These are phyloP conservation scores for Neostapfia colusana DNA, from an alignment of 176 grass and related monocot genomes.

Conservation along the genomic window DNA sequence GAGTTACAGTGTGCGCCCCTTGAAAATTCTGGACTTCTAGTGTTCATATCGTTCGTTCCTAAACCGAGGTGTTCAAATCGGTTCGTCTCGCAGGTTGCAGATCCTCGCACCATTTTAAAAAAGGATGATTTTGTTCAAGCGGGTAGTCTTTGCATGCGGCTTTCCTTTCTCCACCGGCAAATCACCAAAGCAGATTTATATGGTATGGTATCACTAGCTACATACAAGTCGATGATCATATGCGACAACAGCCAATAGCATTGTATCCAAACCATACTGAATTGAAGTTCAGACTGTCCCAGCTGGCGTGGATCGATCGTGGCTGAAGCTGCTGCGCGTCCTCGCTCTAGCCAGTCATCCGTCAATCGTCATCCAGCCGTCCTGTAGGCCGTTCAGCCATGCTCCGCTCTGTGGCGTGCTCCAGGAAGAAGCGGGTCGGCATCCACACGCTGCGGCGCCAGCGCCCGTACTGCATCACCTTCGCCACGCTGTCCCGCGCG, in stretches of 20 bases:
- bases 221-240: background rate
- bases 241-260: too few species aligned
- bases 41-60: too few species aligned
- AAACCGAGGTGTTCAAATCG: too few species aligned
- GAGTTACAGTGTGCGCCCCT: too few species aligned
- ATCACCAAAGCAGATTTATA: background rate
- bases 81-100: too few species aligned
- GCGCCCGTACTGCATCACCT: background rate
- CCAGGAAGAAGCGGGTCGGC: constrained; percentile 31
- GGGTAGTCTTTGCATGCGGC: too few species aligned
- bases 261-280: too few species aligned
- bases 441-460: constrained; percentile 33
- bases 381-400: background rate
- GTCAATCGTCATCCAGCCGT: background rate
- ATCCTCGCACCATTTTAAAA: too few species aligned
- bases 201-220: background rate
- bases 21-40: too few species aligned
- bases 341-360: background rate
- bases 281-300: background rate
- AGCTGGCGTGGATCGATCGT: background rate
- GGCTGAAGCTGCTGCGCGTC: background rate
- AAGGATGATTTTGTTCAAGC: too few species aligned
- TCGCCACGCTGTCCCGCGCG: background rate
- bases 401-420: background rate
- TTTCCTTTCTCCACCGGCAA: too few species aligned